phyloP scores from a whole-genome alignment of 768 basidiomycete species.

The Trametes gibbosa region DNA sequence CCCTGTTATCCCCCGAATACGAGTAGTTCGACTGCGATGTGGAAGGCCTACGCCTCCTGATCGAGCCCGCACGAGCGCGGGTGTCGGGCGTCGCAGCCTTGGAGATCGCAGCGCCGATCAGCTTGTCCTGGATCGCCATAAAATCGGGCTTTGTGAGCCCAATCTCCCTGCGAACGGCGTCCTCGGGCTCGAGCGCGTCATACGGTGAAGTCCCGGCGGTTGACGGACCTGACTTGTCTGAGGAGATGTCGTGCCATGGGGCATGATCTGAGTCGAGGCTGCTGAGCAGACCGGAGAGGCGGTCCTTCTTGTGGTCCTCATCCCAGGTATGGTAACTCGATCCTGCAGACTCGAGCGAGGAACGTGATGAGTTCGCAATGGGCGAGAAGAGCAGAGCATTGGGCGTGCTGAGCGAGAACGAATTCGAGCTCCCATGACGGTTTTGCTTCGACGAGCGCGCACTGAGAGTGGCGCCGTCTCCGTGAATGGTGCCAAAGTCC shows the following conservation, averaged over 20 bases:
- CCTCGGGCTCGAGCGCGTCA: conserved; percentile 58
- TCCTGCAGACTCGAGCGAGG: conserved; percentile 75
- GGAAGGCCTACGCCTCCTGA: conserved; percentile 72
- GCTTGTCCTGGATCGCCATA: conserved; percentile 68
- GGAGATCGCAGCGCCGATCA: conserved; percentile 59
- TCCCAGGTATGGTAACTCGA: conserved; percentile 88
- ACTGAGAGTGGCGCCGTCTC: conserved; percentile 36
- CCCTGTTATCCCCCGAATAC: conserved; percentile 43
- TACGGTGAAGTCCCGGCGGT: conserved; percentile 51
- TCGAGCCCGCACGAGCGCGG: conserved; percentile 64
- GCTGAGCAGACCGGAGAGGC: conserved; percentile 50
- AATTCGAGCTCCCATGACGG: conserved; percentile 8
- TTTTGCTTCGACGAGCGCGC: conserved; percentile 54
- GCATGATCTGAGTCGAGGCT: conserved; percentile 48
- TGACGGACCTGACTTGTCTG: conserved; percentile 47
- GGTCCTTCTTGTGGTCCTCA: conserved; percentile 52
- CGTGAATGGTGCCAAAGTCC: conserved; percentile 31
- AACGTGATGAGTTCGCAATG: conserved; percentile 70
- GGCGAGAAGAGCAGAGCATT: conserved; percentile 64
- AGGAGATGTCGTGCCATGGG: conserved; percentile 63
- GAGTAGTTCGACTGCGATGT: conserved; percentile 83
- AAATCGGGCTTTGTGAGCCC: conserved; percentile 75
- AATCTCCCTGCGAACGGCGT: conserved; percentile 58
- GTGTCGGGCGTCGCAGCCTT: conserved; percentile 56
- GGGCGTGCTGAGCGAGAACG: conserved; percentile 36